These are phyloP conservation scores for Carex pumila DNA, from an alignment of 176 grass and related monocot genomes.

Conservation along the genomic window DNA sequence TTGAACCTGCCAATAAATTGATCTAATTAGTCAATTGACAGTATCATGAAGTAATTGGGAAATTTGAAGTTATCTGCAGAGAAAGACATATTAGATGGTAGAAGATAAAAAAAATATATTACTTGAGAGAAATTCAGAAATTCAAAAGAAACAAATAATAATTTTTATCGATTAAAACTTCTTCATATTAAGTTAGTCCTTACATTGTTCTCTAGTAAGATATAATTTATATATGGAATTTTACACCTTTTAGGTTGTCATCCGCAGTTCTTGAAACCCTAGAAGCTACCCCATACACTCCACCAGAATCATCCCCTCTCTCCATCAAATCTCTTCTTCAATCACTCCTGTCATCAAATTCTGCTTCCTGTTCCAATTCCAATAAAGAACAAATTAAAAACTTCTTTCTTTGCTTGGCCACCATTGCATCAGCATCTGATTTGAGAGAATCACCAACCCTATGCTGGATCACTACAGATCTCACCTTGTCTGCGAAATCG, in stretches of 20 bases:
- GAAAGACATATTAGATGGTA: background rate
- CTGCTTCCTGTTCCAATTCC: background rate
- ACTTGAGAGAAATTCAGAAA: background rate
- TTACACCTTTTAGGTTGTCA: conserved; percentile 27
- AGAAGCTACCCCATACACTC: conserved; percentile 37
- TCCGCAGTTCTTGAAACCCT: conserved; percentile 33
- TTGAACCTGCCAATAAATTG: background rate
- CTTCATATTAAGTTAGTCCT: background rate
- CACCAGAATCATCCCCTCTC: conserved; percentile 35
- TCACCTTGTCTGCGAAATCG: conserved; percentile 19
- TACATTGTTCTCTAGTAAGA: background rate
- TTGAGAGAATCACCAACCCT: conserved; percentile 40
- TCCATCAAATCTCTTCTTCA: conserved; percentile 52
- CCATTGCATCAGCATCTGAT: conserved; percentile 21
- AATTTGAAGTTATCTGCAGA: background rate
- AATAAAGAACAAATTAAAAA: conserved; percentile 25
- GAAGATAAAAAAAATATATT: background rate
- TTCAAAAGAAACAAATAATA: background rate
- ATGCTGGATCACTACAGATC: conserved; percentile 50
- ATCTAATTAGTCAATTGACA: background rate
- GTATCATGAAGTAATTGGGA: background rate
- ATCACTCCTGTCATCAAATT: conserved; percentile 38
- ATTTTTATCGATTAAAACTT: background rate
- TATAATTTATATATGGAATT: background rate
- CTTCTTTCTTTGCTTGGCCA: conserved; percentile 61